phyloP scores from a whole-genome alignment of 805 yeast species.

The Candida sithepensis region DNA sequence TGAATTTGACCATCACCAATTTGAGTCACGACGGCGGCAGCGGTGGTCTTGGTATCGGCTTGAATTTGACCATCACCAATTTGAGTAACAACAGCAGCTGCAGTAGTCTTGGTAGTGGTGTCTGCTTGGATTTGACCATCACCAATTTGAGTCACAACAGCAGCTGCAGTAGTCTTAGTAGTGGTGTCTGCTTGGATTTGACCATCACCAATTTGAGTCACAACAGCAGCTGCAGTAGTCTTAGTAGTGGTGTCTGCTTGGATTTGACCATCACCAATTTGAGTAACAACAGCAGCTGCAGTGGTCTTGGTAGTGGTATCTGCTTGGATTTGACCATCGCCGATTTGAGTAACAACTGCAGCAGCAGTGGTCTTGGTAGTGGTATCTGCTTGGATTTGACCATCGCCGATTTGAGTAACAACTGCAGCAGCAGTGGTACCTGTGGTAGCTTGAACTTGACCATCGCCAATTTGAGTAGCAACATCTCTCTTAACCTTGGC shows the following conservation, averaged over 20 bases:
- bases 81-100: constrained; percentile 24
- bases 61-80: constrained; percentile 48
- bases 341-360: constrained; percentile 37
- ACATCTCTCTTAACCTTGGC: constrained; percentile 30
- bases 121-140: constrained; percentile 46
- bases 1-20: constrained; percentile 57
- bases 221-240: constrained; percentile 17
- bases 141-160: constrained; percentile 34
- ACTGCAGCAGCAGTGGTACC: constrained; percentile 17
- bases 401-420: constrained; percentile 26
- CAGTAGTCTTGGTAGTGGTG: constrained; percentile 26
- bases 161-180: constrained; percentile 6
- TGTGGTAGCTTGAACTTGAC: constrained; percentile 38
- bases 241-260: constrained; percentile 38
- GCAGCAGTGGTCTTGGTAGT: constrained; percentile 20
- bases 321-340: constrained; percentile 44
- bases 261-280: constrained; percentile 37
- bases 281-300: constrained; percentile 34
- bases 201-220: constrained; percentile 26
- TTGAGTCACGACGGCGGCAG: constrained; percentile 27
- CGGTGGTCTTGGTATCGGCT: constrained; percentile 17
- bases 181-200: constrained; percentile 27
- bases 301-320: constrained; percentile 34
- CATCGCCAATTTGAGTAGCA: constrained; percentile 41
- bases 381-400: constrained; percentile 24